Conservation (phyloP, 148 eudicot species). For the Vaccinium myrtillus region DNA sequence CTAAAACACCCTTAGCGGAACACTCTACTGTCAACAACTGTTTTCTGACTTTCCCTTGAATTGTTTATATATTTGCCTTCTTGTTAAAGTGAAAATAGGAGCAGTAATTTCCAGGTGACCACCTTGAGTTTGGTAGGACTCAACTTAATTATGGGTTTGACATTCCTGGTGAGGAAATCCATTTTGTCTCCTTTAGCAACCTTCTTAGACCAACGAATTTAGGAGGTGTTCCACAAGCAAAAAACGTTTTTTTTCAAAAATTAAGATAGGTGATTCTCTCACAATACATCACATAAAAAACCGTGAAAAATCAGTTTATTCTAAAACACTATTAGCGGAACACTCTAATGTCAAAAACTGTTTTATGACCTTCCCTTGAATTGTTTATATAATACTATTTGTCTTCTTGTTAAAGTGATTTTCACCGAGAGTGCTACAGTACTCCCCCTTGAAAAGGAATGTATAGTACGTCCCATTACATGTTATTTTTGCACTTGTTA, state of each 20-base stretch:
- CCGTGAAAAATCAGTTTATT: no score
- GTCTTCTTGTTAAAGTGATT: not conserved
- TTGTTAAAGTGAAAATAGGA: not conserved
- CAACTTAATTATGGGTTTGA: slow-evolving; percentile 10
- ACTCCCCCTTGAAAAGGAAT: no score
- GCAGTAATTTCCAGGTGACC: not conserved
- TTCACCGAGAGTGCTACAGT: not conserved
- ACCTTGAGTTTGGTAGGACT: slow-evolving; percentile 15
- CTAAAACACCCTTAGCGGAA: no score
- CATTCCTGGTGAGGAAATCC: not conserved
- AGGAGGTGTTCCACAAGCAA: no score
- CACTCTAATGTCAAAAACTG: not conserved
- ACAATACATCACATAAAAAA: no score
- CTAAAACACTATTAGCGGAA: no score
- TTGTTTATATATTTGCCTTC: not conserved
- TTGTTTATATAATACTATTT: no score
- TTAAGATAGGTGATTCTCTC: no score
- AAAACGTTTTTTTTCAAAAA: no score
- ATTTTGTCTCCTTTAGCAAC: slow-evolving; percentile 17
- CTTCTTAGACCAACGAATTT: slow-evolving; percentile 20
- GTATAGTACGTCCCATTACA: no score
- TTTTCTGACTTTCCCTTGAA: not conserved
- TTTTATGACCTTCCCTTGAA: not conserved
- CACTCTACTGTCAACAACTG: not conserved
- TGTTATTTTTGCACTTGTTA: no score